Evolutionary conservation across 306 rosid species (phyloP).

Genomic region (Dicorynia guianensis): DNA sequence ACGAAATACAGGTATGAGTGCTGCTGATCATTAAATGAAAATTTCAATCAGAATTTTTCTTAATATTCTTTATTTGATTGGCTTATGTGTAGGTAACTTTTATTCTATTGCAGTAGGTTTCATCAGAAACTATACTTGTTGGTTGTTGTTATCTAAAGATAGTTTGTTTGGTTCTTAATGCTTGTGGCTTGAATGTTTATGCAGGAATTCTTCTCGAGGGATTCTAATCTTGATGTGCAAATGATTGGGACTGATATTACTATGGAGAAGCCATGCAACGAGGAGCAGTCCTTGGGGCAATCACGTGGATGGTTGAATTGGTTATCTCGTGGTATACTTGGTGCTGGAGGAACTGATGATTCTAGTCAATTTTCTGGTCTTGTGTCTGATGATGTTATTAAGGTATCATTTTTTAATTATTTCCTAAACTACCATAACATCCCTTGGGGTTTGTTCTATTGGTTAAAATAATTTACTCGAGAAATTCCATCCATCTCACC

Average conservation of each 20-base stretch:
- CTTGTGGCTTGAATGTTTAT: slow-evolving; percentile 11
- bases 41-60: not conserved
- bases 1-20: slow-evolving; percentile 75
- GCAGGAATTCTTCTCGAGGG: slow-evolving; percentile 66
- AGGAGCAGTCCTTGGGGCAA: slow-evolving; percentile 64
- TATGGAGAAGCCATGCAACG: slow-evolving; percentile 61
- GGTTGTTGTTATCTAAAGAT: not conserved
- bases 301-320: slow-evolving; percentile 95
- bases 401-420: slow-evolving; percentile 58
- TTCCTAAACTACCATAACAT: slow-evolving; percentile 22
- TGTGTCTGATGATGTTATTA: slow-evolving; percentile 85
- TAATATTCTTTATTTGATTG: slow-evolving; percentile 30
- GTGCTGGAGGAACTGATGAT: slow-evolving; percentile 99
- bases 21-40: slow-evolving; percentile 31
- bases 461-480: too few species aligned
- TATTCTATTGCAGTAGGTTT: not conserved
- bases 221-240: slow-evolving; percentile 51
- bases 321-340: slow-evolving; percentile 98
- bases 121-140: slow-evolving; percentile 12
- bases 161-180: slow-evolving; percentile 33
- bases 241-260: slow-evolving; percentile 41
- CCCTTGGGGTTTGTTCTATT: slow-evolving; percentile 5
- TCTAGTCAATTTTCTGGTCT: slow-evolving; percentile 95
- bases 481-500: not conserved
- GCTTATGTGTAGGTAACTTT: slow-evolving; percentile 31